phyloP scores from a whole-genome alignment of 2,329 filamentous ascomycete genomes.

The Hansfordia pulvinata region DNA sequence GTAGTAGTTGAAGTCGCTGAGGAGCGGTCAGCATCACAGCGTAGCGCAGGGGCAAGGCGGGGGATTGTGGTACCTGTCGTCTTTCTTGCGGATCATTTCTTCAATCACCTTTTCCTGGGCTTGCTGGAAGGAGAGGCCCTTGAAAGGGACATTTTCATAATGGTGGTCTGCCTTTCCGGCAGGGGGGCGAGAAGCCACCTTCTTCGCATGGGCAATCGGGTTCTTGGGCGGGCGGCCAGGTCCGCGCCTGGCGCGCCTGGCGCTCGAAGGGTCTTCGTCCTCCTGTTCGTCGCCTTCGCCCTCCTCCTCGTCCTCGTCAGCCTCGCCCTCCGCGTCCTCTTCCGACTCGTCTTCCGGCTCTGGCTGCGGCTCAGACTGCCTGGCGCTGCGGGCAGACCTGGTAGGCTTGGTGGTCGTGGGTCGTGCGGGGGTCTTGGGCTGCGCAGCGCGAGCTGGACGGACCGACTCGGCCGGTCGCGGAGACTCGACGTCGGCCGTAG shows the following conservation, averaged over 20 bases:
- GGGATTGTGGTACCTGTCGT: conserved; percentile 39
- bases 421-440: too few relatives aligned
- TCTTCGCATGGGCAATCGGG: conserved; percentile 14
- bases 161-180: conserved; percentile 32
- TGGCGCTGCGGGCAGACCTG: too few relatives aligned
- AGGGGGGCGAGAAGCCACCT: conserved; percentile 18
- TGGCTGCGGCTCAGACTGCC: conserved; percentile 3
- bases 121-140: conserved; percentile 65
- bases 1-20: conserved; percentile 55
- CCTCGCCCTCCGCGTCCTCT: conserved; percentile 16
- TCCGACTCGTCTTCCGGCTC: conserved; percentile 15
- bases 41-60: conserved; percentile 2
- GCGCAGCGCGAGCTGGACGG: too few relatives aligned
- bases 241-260: conserved; percentile 10
- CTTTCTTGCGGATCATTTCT: conserved; percentile 56
- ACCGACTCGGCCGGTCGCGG: too few relatives aligned
- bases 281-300: conserved; percentile 16
- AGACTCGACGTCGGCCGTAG: conserved; percentile 12
- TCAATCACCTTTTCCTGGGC: conserved; percentile 77
- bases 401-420: too few relatives aligned
- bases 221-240: conserved; percentile 21
- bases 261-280: conserved; percentile 14
- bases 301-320: conserved; percentile 19
- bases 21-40: conserved; percentile 21
- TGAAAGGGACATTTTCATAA: conserved; percentile 46